phyloP scores from a whole-genome alignment of 495 filamentous ascomycete genomes.

The Aspergillus egyptiacus region DNA sequence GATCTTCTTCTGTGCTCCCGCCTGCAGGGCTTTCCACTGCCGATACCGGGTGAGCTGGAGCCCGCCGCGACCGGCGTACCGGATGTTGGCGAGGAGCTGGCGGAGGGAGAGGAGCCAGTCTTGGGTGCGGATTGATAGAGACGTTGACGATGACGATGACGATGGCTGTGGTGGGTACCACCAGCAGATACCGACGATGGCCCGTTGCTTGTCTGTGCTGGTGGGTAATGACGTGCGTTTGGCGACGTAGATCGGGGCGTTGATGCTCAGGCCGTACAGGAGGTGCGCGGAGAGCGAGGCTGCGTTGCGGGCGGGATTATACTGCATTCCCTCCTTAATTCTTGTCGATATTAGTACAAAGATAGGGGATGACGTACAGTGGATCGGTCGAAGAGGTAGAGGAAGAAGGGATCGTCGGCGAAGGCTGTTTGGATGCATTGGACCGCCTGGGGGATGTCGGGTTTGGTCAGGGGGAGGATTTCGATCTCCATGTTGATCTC shows the following conservation, averaged over 20 bases:
- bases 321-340: constrained; percentile 34
- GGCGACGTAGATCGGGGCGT: constrained; percentile 59
- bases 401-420: constrained; percentile 59
- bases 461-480: constrained; percentile 48
- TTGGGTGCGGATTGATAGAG: constrained; percentile 52
- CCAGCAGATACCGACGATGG: constrained; percentile 58
- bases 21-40: constrained; percentile 46
- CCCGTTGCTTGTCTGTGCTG: too few relatives aligned
- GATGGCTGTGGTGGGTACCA: constrained; percentile 56
- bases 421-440: constrained; percentile 55
- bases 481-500: constrained; percentile 46
- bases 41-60: constrained; percentile 57
- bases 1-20: constrained; percentile 29
- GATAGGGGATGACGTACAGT: constrained; percentile 34
- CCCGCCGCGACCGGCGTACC: constrained; percentile 56
- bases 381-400: constrained; percentile 50
- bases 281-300: constrained; percentile 58
- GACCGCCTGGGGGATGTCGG: constrained; percentile 57
- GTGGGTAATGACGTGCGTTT: constrained; percentile 32
- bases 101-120: constrained; percentile 53
- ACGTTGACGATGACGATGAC: constrained; percentile 29
- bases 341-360: too few relatives aligned
- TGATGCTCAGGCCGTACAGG: constrained; percentile 52
- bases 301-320: constrained; percentile 52
- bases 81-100: constrained; percentile 57